These are phyloP conservation scores for Firmiana major DNA, from an alignment of 345 rosid species.

Conservation along the genomic window DNA sequence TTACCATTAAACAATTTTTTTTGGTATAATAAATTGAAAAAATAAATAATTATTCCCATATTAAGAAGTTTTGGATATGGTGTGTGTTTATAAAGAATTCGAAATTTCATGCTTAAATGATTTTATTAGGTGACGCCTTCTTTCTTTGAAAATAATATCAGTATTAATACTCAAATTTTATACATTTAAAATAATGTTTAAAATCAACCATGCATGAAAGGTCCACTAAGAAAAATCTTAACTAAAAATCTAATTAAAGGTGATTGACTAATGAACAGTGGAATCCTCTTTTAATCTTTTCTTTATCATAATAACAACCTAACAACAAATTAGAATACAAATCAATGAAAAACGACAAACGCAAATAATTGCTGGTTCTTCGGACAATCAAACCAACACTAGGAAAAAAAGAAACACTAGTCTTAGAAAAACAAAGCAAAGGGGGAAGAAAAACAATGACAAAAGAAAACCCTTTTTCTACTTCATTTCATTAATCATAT, in stretches of 20 bases:
- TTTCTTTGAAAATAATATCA: no score
- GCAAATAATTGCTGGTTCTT: constrained; percentile 41
- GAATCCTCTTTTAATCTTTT: neutral
- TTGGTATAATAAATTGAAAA: no score
- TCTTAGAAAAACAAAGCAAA: no score
- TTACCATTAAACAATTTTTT: no score
- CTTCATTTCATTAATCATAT: constrained; percentile 18
- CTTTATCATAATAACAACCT: constrained; percentile 12
- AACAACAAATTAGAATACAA: constrained; percentile 13
- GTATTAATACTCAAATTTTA: no score
- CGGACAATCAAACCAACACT: constrained; percentile 27
- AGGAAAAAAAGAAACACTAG: neutral
- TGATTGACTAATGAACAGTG: constrained; percentile 2
- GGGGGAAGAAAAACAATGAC: no score
- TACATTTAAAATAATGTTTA: no score
- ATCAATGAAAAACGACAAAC: constrained; percentile 31
- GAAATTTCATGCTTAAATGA: no score
- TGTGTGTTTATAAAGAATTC: no score
- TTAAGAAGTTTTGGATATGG: no score
- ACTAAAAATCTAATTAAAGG: neutral
- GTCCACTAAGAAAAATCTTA: constrained; percentile 10
- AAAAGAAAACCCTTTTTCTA: neutral
- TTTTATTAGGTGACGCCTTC: no score
- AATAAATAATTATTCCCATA: no score
- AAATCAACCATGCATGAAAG: neutral